Percentiles rank a stretch among this genome's conserved stretches.
These are phyloP conservation scores for Recurvomyces mirabilis DNA, from an alignment of 495 filamentous ascomycete species.

Conservation along the genomic window DNA sequence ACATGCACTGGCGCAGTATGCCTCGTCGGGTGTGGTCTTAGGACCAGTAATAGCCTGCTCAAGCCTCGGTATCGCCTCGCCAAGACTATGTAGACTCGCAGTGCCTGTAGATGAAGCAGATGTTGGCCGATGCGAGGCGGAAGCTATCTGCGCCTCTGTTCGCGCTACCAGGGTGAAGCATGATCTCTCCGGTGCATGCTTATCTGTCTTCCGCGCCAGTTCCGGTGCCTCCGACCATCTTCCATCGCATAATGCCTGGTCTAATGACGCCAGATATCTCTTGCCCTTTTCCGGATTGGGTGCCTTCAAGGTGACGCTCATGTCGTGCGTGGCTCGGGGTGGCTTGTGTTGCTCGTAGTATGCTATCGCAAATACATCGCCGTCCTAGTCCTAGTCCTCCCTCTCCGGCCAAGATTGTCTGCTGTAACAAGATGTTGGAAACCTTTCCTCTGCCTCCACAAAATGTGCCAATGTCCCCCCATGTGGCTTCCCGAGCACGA, in stretches of 20 bases:
- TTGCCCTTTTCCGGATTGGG: slow-evolving; percentile 54
- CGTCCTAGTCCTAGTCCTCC: too few relatives aligned
- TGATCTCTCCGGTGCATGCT: slow-evolving; percentile 76
- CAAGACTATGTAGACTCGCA: slow-evolving; percentile 36
- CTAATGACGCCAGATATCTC: slow-evolving; percentile 67
- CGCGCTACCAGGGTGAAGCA: slow-evolving; percentile 69
- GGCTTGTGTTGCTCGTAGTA: too few relatives aligned
- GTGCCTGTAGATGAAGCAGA: slow-evolving; percentile 33
- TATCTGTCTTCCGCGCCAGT: slow-evolving; percentile 77
- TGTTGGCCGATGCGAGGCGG: slow-evolving; percentile 18
- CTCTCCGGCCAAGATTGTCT: too few relatives aligned
- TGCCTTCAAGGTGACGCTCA: slow-evolving; percentile 13
- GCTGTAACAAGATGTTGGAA: too few relatives aligned
- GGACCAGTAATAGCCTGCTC: slow-evolving; percentile 56
- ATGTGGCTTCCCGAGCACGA: too few relatives aligned
- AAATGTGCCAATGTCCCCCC: too few relatives aligned
- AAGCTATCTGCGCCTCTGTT: slow-evolving; percentile 45
- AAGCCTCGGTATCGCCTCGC: slow-evolving; percentile 48
- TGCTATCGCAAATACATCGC: too few relatives aligned
- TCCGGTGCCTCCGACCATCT: slow-evolving; percentile 86
- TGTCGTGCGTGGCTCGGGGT: too few relatives aligned
- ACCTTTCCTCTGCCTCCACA: too few relatives aligned
- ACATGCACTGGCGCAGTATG: slow-evolving; percentile 69
- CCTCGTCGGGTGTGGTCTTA: slow-evolving; percentile 49
- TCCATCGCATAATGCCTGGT: slow-evolving; percentile 75